Percentiles rank a stretch among this genome's conserved stretches.
phyloP scores from a whole-genome alignment of 805 yeast genomes.

The Candida koratica region DNA sequence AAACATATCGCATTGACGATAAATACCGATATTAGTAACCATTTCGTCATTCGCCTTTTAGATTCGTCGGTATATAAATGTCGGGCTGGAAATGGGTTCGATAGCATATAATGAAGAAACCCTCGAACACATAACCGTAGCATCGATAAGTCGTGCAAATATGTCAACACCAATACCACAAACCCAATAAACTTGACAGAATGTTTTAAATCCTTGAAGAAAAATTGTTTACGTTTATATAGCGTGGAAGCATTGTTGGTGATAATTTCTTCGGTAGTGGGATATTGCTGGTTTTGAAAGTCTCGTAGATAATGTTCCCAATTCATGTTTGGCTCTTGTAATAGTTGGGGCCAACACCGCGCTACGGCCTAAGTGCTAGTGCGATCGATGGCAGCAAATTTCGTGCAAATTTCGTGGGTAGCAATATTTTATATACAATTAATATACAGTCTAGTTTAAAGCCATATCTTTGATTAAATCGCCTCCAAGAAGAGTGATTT shows the following conservation, averaged over 20 bases:
- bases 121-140: constrained; percentile 26
- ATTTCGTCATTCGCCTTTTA: constrained; percentile 25
- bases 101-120: constrained; percentile 25
- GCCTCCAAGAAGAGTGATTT: constrained; percentile 66
- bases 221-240: constrained; percentile 41
- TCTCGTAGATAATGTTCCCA: constrained; percentile 22
- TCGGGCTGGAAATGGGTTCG: constrained; percentile 25
- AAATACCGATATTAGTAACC: constrained; percentile 23
- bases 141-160: constrained; percentile 40
- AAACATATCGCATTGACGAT: constrained; percentile 22
- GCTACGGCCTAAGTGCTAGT: too few relatives aligned
- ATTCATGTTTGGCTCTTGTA: too few relatives aligned
- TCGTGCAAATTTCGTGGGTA: too few relatives aligned
- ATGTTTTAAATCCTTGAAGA: constrained; percentile 32
- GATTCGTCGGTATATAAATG: constrained; percentile 22
- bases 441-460: too few relatives aligned
- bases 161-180: constrained; percentile 33
- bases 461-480: constrained; percentile 41
- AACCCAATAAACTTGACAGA: constrained; percentile 34
- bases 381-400: too few relatives aligned
- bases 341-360: too few relatives aligned
- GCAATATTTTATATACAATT: too few relatives aligned
- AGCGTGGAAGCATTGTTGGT: constrained; percentile 38
- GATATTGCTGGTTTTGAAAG: constrained; percentile 28
- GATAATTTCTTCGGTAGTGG: constrained; percentile 37